phyloP scores from a whole-genome alignment of 768 basidiomycete species.

The Podaxis sp. region DNA sequence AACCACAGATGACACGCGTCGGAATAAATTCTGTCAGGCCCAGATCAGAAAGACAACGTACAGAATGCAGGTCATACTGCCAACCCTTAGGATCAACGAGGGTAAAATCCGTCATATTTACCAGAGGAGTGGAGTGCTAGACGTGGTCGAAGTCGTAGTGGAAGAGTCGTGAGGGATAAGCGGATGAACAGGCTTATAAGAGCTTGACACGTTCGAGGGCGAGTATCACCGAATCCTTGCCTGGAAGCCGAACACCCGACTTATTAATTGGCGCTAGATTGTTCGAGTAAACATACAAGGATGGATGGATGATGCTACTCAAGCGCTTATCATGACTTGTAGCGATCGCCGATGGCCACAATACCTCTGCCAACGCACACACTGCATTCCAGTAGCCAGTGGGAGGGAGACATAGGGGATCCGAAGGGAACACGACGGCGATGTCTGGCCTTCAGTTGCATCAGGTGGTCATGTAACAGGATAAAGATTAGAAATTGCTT shows the following conservation, averaged over 20 bases:
- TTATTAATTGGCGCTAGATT: constrained; percentile 4
- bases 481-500: neutral
- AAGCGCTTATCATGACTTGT: neutral
- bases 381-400: neutral
- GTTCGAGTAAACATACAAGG: neutral
- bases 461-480: neutral
- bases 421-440: neutral
- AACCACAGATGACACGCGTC: neutral
- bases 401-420: neutral
- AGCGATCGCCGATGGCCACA: neutral
- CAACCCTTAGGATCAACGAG: constrained; percentile 74
- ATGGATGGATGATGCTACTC: neutral
- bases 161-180: neutral
- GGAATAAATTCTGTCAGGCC: constrained; percentile 3
- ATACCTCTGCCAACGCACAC: neutral
- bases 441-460: neutral
- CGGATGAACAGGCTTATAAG: neutral
- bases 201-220: neutral
- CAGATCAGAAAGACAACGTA: constrained; percentile 29
- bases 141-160: neutral
- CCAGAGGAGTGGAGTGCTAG: neutral
- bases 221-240: neutral
- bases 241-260: neutral
- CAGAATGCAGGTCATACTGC: constrained; percentile 78
- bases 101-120: constrained; percentile 60